Percentiles rank a stretch among this genome's conserved stretches.
Evolutionary conservation across 495 filamentous ascomycete genomes (phyloP).

Genomic region (Penicillium herquei): DNA sequence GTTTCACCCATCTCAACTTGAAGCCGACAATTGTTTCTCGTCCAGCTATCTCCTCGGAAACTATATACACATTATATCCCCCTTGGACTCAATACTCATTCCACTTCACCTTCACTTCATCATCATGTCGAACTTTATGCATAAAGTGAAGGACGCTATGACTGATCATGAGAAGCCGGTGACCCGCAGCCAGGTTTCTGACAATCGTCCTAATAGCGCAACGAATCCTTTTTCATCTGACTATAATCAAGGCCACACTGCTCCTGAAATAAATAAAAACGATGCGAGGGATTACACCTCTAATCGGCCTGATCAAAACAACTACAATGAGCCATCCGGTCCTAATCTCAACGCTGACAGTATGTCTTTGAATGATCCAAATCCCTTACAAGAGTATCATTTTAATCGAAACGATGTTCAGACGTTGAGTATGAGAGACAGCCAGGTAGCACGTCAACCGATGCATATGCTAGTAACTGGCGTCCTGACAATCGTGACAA

Average conservation of each 20-base stretch:
- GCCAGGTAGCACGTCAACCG: neutral
- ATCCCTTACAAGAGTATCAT: no score
- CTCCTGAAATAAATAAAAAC: neutral
- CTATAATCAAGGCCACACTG: neutral
- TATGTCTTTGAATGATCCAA: neutral
- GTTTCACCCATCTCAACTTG: no score
- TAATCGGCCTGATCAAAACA: neutral
- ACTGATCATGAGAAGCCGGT: slow-evolving; percentile 20
- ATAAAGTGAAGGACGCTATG: slow-evolving; percentile 68
- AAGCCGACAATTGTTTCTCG: no score
- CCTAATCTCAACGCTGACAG: neutral
- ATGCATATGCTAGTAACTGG: neutral
- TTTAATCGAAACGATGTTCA: no score
- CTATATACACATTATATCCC: no score
- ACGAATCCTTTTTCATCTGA: neutral
- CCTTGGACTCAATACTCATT: no score
- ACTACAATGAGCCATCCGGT: neutral
- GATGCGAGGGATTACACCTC: neutral
- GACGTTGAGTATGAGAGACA: neutral
- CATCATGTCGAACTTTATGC: slow-evolving; percentile 60
- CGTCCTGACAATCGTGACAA: neutral
- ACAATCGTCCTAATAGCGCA: neutral
- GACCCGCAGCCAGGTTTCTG: neutral
- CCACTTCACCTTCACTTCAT: no score
- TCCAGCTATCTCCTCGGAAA: no score